Evolutionary conservation across 805 yeast genomes (phyloP).

Genomic region (Metschnikowia bowlesiae): DNA sequence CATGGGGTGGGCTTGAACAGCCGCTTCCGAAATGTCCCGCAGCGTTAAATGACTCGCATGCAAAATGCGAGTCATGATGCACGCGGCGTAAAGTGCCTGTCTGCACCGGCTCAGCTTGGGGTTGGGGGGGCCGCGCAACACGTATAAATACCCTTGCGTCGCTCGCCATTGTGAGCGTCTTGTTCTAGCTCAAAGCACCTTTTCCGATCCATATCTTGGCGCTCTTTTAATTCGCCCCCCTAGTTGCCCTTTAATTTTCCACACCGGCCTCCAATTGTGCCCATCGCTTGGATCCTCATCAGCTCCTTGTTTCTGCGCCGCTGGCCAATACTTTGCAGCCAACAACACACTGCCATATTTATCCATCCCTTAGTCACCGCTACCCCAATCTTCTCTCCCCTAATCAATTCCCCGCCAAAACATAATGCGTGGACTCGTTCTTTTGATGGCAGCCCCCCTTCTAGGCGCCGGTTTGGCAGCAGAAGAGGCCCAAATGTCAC

Average conservation of each 20-base stretch:
- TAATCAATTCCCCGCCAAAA: background rate
- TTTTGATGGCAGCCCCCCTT: conserved; percentile 1
- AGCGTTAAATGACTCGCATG: conserved; percentile 3
- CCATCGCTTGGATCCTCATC: too few species aligned
- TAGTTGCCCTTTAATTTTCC: too few species aligned
- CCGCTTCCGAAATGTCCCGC: conserved; percentile 3
- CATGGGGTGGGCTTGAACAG: background rate
- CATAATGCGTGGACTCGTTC: background rate
- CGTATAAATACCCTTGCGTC: background rate
- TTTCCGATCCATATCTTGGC: background rate
- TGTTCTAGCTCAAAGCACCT: background rate
- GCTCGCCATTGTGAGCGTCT: background rate
- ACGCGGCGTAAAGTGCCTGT: background rate
- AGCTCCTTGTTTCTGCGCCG: too few species aligned
- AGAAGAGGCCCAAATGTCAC: background rate
- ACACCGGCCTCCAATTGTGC: too few species aligned
- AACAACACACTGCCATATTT: background rate
- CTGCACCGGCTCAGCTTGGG: background rate
- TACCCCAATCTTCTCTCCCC: background rate
- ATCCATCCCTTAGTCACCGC: too few species aligned
- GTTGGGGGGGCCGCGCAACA: conserved; percentile 1
- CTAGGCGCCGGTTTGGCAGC: background rate
- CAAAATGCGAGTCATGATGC: background rate
- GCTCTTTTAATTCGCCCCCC: too few species aligned
- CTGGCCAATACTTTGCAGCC: background rate